Evolutionary conservation across 805 yeast species (phyloP), one percentile per base, ranked within the genome.

Genomic region (Candida peoriensis): DNA sequence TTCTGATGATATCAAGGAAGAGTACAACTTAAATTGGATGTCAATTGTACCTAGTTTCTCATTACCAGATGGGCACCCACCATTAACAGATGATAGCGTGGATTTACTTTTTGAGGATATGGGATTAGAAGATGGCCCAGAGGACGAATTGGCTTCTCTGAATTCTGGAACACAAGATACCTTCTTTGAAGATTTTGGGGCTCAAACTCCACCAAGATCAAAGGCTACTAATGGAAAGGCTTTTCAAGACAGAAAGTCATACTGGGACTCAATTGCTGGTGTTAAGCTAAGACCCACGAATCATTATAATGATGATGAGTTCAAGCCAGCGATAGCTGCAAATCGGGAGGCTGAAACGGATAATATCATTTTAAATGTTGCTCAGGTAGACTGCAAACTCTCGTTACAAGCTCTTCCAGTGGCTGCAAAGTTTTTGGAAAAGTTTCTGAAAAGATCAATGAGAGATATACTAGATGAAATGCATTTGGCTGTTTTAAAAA

Each of bases 1-100:
- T 8, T 70, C 72, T 4, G 68, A 66, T 6, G 66, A 68, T 11
- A 59, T 61, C 11, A 70, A 79, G 35, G 71, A 69, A 0, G 47
- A 47, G 1, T 84, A 79, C 44, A 57, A 64, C n/a, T 63, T 64
- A 5, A 63, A 67, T 1, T 68, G 58, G 41, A 78, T 80, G 0
- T 60, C 73, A 6, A 70, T 82, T 8, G 55, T 65, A 15, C 78
- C 88, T 0, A 72, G 86, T 0, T 60, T 80, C 4, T 66, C 87
- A 2, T 49, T 83, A 3, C 89, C 94, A 0, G 67, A 70, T 36
- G 72, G 77, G 2, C 72, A 83, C 1, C 58, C 69, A 1, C 95
- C 94, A 0, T 41, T 83, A 9, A 70, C 68, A 8, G 52, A 62
- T 11, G 71, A 67, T 11, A 69, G 79, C 2, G 54, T 69, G 11